A percentile compares a stretch with the other conserved stretches of the same genome.
These are phyloP conservation scores for Russula ochroleuca DNA, from an alignment of 768 basidiomycete genomes.

Conservation along the genomic window DNA sequence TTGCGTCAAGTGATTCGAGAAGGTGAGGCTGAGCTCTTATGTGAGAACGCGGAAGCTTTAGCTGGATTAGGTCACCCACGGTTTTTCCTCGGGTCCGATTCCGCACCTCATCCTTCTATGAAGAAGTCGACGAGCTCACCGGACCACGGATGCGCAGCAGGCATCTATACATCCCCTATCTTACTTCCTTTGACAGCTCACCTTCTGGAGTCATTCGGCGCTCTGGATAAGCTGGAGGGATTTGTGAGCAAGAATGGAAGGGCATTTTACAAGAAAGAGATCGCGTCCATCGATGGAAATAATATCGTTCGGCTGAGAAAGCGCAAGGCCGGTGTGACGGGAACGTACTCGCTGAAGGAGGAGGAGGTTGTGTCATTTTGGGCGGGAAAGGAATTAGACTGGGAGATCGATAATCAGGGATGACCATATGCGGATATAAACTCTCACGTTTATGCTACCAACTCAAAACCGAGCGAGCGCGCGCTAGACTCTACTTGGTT, in stretches of 20 bases:
- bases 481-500: constrained; percentile 15
- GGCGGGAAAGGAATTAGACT: constrained; percentile 75
- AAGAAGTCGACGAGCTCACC: constrained; percentile 70
- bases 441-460: constrained; percentile 16
- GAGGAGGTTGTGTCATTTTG: constrained; percentile 78
- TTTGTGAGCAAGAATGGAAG: constrained; percentile 81
- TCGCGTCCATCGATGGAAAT: constrained; percentile 32
- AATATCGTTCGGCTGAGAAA: constrained; percentile 42
- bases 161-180: constrained; percentile 92
- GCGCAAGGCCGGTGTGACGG: constrained; percentile 42
- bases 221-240: constrained; percentile 71
- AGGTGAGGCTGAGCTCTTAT: constrained; percentile 43
- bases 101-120: constrained; percentile 80
- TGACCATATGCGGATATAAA: constrained; percentile 14
- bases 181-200: constrained; percentile 88
- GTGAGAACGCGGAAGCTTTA: not conserved
- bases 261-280: constrained; percentile 59
- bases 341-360: constrained; percentile 45
- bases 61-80: constrained; percentile 70
- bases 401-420: constrained; percentile 42
- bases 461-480: not conserved
- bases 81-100: constrained; percentile 97
- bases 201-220: constrained; percentile 81
- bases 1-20: constrained; percentile 70
- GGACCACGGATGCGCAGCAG: constrained; percentile 79